Evolutionary conservation across 139 green algal species (phyloP).

Genomic region (Trebouxia sp.): DNA sequence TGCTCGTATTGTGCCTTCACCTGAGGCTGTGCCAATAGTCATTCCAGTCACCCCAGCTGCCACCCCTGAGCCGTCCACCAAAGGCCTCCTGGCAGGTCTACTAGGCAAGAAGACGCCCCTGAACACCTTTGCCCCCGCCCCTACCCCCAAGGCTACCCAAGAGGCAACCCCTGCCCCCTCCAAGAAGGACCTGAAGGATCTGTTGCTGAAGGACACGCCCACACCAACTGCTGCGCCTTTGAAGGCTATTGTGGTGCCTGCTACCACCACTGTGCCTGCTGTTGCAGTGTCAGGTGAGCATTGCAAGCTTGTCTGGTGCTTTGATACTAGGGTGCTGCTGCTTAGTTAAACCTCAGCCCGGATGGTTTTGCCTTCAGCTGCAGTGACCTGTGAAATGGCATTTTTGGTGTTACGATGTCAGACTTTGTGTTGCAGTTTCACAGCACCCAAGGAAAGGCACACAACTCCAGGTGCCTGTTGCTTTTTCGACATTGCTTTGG

Average conservation of each 20-base stretch:
- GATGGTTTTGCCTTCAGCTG: no score
- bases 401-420: no score
- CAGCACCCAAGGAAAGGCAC: no score
- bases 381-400: no score
- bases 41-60: not conserved
- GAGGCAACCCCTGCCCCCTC: not conserved
- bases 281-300: constrained; percentile 18
- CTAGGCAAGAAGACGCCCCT: not conserved
- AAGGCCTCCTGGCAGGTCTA: not conserved
- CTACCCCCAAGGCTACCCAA: not conserved
- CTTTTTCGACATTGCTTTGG: no score
- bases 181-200: not conserved
- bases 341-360: no score
- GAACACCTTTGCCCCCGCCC: constrained; percentile 20
- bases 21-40: not conserved
- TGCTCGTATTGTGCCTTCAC: not conserved
- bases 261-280: not conserved
- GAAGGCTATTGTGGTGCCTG: not conserved
- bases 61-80: not conserved
- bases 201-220: not conserved
- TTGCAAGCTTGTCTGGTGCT: no score
- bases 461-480: no score
- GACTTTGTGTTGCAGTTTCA: no score
- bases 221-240: not conserved
- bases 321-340: no score